A percentile compares a stretch with the other conserved stretches of the same genome.
Evolutionary conservation across 805 yeast species (phyloP).

Genomic region (Candida berthetii): DNA sequence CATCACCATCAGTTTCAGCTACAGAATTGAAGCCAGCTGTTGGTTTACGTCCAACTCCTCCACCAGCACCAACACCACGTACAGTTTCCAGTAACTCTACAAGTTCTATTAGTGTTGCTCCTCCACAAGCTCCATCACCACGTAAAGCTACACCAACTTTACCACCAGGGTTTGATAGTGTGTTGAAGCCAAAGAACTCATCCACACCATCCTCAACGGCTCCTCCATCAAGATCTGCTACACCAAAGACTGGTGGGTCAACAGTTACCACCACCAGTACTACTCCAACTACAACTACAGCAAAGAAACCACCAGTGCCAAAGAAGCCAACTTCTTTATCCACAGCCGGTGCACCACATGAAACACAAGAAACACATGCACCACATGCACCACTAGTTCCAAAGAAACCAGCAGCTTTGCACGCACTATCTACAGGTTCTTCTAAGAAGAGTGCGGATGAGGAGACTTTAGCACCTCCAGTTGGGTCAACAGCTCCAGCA

Average conservation of each 20-base stretch:
- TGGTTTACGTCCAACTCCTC: neutral
- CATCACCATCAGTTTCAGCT: neutral
- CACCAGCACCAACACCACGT: slow-evolving; percentile 7
- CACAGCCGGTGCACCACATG: neutral
- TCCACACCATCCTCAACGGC: too few species aligned
- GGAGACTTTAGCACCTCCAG: slow-evolving; percentile 3
- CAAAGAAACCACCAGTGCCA: slow-evolving; percentile 2
- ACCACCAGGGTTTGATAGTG: too few species aligned
- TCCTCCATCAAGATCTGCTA: too few species aligned
- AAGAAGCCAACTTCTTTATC: slow-evolving; percentile 8
- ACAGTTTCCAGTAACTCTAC: neutral
- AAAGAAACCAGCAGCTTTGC: slow-evolving; percentile 2
- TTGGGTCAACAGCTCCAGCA: slow-evolving; percentile 22
- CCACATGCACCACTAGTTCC: slow-evolving; percentile 1
- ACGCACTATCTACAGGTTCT: neutral
- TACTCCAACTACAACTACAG: neutral
- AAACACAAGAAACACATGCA: neutral
- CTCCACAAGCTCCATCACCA: too few species aligned
- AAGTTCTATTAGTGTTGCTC: too few species aligned
- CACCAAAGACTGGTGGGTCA: too few species aligned
- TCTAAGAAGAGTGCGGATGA: slow-evolving; percentile 1
- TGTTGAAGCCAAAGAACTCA: too few species aligned
- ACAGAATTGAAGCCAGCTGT: too few species aligned
- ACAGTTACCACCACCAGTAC: neutral
- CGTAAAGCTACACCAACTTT: too few species aligned